Evolutionary conservation across 2,329 filamentous ascomycete species (phyloP), one percentile per base, ranked within the genome.

Genomic region (Epichloe gansuensis): DNA sequence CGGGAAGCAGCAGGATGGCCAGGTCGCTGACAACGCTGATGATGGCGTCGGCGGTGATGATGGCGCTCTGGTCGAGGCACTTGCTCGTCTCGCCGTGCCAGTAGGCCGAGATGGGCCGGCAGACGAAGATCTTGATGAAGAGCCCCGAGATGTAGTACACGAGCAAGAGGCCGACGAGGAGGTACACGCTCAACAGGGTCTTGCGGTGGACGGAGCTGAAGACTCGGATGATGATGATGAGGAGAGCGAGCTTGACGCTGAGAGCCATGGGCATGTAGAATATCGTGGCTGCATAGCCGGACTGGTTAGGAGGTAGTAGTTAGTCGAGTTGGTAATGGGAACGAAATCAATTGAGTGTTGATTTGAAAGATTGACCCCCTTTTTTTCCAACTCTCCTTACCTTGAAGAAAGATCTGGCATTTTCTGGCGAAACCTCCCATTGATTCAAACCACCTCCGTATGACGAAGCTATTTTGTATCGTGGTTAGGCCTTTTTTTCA

Each of bases 241-340:
- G 65, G 3, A 74, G 65, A 17, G 65, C 60, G n/a, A 72, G 67
- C 51, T 73, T 73, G n/a, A 70, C 70, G 8, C 67, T 60, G 45
- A 68, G 63, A 13, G 72, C 68, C 59, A 71, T 73, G 15, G 71
- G 71, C 0, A 69, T 69, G 56, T 74, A 74, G 57, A 74, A 67
- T 51, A 74, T 65, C 21, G 70, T 72, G 5, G 68, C 69, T 9
- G 69, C 68, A 51, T 74, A 74, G 46, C 67, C 62, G 12, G 64
- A 64, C 68, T 73, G 35, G 31, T 21, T 2, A 15, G 13, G 23
- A 31, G 23, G 6, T 8, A 21, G 17, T 21, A 21, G 17, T 15
- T 12, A 15, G 23, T 17, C 12, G n/a, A 1, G 42, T 45, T 13
- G 28, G 28, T 4, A 13, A 45, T 28, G 23, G 3, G 28, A 25